Percentiles rank a stretch among this genome's conserved stretches.
Evolutionary conservation across 78 protist genomes (phyloP).

Genomic region (slime mould (Dictyostelium discoideum)): DNA sequence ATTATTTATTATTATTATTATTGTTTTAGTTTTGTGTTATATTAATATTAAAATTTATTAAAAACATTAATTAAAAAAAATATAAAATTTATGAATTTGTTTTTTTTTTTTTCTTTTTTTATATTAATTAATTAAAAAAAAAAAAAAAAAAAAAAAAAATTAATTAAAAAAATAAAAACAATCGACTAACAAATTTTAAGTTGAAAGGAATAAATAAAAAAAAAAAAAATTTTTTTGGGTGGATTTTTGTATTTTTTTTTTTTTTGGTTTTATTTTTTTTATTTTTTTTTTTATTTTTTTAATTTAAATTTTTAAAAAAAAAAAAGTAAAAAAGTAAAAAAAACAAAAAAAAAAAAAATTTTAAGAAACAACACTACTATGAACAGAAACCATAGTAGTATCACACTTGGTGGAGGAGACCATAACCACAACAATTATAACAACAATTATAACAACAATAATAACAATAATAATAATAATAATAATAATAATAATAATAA

Average conservation of each 20-base stretch:
- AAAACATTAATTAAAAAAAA: too few species aligned
- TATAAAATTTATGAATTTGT: too few species aligned
- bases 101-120: too few species aligned
- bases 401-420: not conserved
- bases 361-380: not conserved
- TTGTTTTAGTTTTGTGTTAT: not conserved
- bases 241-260: too few species aligned
- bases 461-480: not conserved
- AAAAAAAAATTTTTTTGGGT: too few species aligned
- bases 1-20: too few species aligned
- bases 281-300: not conserved
- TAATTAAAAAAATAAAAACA: too few species aligned
- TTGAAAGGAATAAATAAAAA: too few species aligned
- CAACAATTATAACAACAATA: not conserved
- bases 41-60: too few species aligned
- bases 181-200: too few species aligned
- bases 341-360: not conserved
- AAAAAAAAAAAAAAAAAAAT: too few species aligned
- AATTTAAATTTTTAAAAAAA: not conserved
- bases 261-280: not conserved
- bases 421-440: not conserved
- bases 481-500: not conserved
- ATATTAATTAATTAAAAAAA: too few species aligned
- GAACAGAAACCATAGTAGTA: constrained; percentile 1
- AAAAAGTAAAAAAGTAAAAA: not conserved